phyloP scores from a whole-genome alignment of 352 stramenopile genomes.

The Phytophthora fragariae region DNA sequence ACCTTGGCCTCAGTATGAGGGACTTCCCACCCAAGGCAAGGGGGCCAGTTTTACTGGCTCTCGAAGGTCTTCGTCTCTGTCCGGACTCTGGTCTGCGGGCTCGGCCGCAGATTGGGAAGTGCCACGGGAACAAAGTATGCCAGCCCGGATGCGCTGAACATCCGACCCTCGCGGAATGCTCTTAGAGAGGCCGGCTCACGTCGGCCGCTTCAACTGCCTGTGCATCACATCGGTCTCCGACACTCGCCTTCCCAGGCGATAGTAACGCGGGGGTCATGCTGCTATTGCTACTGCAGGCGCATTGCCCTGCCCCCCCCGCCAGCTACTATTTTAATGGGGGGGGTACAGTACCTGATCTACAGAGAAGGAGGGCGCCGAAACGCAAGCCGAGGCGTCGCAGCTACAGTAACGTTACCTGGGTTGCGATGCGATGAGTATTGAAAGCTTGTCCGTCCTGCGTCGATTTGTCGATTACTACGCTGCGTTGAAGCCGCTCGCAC shows the following conservation, averaged over 20 bases:
- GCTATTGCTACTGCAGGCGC: background rate
- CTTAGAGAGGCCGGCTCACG: background rate
- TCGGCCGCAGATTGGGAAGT: no score
- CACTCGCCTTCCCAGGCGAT: background rate
- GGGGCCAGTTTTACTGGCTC: no score
- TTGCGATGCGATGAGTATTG: no score
- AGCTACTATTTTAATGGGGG: no score
- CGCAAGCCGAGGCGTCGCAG: background rate
- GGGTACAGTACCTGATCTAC: background rate
- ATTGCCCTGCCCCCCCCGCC: background rate
- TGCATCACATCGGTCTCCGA: background rate
- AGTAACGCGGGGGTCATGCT: background rate
- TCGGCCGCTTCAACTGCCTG: background rate
- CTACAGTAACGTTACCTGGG: no score
- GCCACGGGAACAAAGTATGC: background rate
- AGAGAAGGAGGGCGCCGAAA: conserved; percentile 5
- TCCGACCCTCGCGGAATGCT: background rate
- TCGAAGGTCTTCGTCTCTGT: no score
- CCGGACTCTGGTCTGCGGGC: no score
- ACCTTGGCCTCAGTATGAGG: no score
- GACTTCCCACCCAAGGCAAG: no score
- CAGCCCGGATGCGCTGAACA: background rate
- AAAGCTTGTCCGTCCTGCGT: no score
- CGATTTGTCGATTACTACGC: no score
- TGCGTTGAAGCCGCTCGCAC: no score